These are phyloP conservation scores for Podospora pseudopauciseta DNA, from an alignment of 495 filamentous ascomycete species.

Conservation along the genomic window DNA sequence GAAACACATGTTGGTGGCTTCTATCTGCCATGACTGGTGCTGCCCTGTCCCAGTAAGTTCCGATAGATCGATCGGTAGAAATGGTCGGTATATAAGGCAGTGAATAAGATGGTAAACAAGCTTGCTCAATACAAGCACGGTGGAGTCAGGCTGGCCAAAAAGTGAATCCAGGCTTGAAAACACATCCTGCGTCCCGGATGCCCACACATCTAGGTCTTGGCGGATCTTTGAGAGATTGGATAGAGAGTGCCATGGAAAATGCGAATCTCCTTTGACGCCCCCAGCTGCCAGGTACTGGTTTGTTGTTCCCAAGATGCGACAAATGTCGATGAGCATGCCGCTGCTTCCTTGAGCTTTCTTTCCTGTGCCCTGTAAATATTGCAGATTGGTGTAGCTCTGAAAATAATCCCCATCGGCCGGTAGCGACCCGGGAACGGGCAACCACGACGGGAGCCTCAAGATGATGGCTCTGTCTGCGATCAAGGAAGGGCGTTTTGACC, in stretches of 20 bases:
- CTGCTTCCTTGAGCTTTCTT: slow-evolving; percentile 66
- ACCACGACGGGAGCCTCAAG: slow-evolving; percentile 68
- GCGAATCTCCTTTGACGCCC: slow-evolving; percentile 81
- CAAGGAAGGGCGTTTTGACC: slow-evolving; percentile 72
- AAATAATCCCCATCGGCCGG: slow-evolving; percentile 72
- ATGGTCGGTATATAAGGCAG: slow-evolving; percentile 79
- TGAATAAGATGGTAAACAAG: slow-evolving; percentile 81
- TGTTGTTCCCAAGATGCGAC: slow-evolving; percentile 74
- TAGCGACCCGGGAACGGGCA: slow-evolving; percentile 49
- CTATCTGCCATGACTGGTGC: slow-evolving; percentile 88
- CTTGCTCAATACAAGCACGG: slow-evolving; percentile 73
- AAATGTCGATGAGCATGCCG: slow-evolving; percentile 76
- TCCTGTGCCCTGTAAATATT: slow-evolving; percentile 60
- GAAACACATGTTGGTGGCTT: slow-evolving; percentile 82
- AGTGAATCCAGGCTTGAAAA: slow-evolving; percentile 70
- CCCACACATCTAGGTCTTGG: slow-evolving; percentile 80
- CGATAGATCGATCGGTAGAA: slow-evolving; percentile 75
- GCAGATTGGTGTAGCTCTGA: slow-evolving; percentile 66
- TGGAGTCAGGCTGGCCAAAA: slow-evolving; percentile 74
- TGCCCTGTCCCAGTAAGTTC: slow-evolving; percentile 75
- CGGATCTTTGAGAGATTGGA: slow-evolving; percentile 82
- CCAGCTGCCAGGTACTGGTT: slow-evolving; percentile 80
- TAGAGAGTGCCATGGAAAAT: slow-evolving; percentile 83
- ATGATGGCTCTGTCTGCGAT: slow-evolving; percentile 71
- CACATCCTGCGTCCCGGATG: slow-evolving; percentile 72